phyloP scores from a whole-genome alignment of 495 filamentous ascomycete genomes.

The Penicillium antarcticum region DNA sequence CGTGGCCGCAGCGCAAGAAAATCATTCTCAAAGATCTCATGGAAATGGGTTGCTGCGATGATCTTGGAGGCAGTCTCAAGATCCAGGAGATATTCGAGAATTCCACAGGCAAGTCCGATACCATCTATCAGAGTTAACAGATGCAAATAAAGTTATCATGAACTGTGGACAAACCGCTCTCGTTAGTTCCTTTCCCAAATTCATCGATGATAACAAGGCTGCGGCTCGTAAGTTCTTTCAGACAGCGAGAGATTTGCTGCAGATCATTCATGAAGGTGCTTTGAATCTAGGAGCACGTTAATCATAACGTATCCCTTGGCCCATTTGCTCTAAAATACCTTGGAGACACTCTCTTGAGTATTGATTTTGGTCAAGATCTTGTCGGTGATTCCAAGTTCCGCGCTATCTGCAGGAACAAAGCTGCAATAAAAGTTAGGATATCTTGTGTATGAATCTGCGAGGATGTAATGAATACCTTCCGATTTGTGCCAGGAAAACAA shows the following conservation, averaged over 20 bases:
- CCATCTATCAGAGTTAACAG: conserved; percentile 54
- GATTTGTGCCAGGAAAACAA: conserved; percentile 90
- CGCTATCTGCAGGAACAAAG: conserved; percentile 79
- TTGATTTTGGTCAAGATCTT: conserved; percentile 88
- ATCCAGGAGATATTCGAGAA: conserved; percentile 71
- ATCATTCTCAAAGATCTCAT: conserved; percentile 82
- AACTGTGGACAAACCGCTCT: conserved; percentile 42
- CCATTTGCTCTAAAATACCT: conserved; percentile 27
- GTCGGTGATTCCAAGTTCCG: conserved; percentile 84
- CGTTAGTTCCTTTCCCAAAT: conserved; percentile 92
- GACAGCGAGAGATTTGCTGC: conserved; percentile 77
- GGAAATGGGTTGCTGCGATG: conserved; percentile 87
- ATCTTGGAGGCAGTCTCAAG: conserved; percentile 70
- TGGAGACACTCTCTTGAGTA: conserved; percentile 82
- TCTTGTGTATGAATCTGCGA: not conserved
- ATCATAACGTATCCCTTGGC: not conserved
- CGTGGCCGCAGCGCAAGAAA: conserved; percentile 57
- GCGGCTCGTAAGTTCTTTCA: conserved; percentile 72
- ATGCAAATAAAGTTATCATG: not conserved
- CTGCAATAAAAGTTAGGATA: conserved; percentile 29
- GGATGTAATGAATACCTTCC: conserved; percentile 51
- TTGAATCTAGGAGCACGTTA: conserved; percentile 51
- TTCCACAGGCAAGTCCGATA: conserved; percentile 78
- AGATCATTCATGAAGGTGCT: conserved; percentile 94
- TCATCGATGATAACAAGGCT: conserved; percentile 89